Base-by-base conservation (phyloP, 257 asterid genomes). In the Mentha longifolia region DNA sequence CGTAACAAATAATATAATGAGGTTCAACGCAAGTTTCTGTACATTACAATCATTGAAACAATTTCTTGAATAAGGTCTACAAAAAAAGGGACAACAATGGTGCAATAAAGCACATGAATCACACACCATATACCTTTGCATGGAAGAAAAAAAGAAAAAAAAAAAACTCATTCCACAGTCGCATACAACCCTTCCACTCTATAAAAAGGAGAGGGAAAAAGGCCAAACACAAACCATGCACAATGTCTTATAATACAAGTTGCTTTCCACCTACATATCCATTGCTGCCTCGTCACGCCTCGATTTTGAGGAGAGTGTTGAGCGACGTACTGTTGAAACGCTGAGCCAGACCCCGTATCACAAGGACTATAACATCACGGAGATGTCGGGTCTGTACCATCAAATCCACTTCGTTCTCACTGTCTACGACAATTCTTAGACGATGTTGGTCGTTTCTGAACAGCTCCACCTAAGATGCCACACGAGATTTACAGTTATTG, bases 241-340 rank as follows among this genome's bases (percentile, higher is more conserved):
- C 45, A 7, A 37, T 46, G 35, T 61, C 33, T 9, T 43, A 51
- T 7, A 35, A 62, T 57, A 63, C 51, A 68, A 20, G 9, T 6
- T 39, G 1, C 43, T 11, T 41, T 41, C 66, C 69, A 74, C 56
- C 45, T 41, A 20, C 68, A 19, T 51, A 15, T 8, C 14, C 25
- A 7, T 17, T 52, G 33, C 13, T 51, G 42, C 70, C 5, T 2
- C 62, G 2, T 49, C 79, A 89, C 14, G 85, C 76, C 70, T 91
- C 99, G 63, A 92, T 89, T 73, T 94, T 91, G 75, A 94, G 89
- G 72, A 94, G 97, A 68, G 99, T 86, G 68, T 94, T 91, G 35
- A 94, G 95, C 6, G 99, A 91, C 58, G 99, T 94, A 59, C 99
- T 91, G 86, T 94, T 94, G 86, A 89, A 94, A 28, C 96, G 77